Conservation (phyloP, 2,329 filamentous ascomycete species). For the Fusarium albosuccineum region DNA sequence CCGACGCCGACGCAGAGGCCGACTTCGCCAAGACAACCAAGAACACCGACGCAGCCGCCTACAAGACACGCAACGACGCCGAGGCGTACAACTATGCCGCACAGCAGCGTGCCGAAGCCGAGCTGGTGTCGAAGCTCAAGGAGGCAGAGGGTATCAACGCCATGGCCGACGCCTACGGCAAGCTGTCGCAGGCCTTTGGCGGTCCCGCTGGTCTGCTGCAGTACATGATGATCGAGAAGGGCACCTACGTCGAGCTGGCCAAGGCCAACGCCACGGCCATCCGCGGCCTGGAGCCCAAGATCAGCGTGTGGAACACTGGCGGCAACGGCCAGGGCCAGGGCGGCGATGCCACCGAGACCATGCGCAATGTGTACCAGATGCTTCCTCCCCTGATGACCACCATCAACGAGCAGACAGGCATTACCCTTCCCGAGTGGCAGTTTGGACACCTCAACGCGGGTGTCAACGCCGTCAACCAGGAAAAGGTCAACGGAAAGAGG, state of each 20-base stretch:
- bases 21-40: conserved; percentile 72
- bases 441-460: conserved; percentile 63
- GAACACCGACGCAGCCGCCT: conserved; percentile 74
- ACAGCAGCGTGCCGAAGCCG: conserved; percentile 69
- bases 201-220: conserved; percentile 83
- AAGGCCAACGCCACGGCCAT: conserved; percentile 83
- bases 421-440: conserved; percentile 83
- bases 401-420: conserved; percentile 90
- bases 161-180: conserved; percentile 84
- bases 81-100: conserved; percentile 55
- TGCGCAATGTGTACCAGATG: conserved; percentile 87
- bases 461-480: conserved; percentile 49
- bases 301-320: conserved; percentile 90
- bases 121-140: conserved; percentile 71
- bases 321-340: conserved; percentile 58
- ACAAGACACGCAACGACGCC: conserved; percentile 63
- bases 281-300: conserved; percentile 85
- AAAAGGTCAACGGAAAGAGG: conserved; percentile 44
- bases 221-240: conserved; percentile 89
- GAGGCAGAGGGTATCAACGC: conserved; percentile 82
- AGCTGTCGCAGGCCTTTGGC: conserved; percentile 79
- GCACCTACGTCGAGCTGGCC: conserved; percentile 82
- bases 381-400: conserved; percentile 86
- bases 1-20: conserved; percentile 67
- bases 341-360: conserved; percentile 67